Percentiles rank a stretch among this genome's conserved stretches.
phyloP scores from a whole-genome alignment of 768 basidiomycete species.

The Hydnomerulius pinastri region DNA sequence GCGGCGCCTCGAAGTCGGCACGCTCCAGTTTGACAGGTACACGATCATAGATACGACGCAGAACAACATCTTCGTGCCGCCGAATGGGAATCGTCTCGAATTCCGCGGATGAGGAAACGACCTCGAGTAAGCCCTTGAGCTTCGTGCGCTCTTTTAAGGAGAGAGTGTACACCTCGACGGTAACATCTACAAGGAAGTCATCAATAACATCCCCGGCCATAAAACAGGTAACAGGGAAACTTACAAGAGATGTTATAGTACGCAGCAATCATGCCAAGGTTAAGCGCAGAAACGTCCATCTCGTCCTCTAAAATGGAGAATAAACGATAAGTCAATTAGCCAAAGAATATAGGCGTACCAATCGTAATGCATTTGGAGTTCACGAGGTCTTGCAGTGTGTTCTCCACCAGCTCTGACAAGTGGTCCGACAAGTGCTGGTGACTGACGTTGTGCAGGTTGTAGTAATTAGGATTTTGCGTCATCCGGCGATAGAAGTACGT shows the following conservation, averaged over 20 bases:
- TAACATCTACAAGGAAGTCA: constrained; percentile 62
- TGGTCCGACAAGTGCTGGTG: constrained; percentile 96
- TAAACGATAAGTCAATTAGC: neutral
- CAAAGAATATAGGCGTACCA: constrained; percentile 43
- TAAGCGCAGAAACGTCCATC: constrained; percentile 89
- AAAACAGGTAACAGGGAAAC: constrained; percentile 27
- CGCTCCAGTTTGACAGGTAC: constrained; percentile 91
- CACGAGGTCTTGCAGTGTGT: constrained; percentile 85
- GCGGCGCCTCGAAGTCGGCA: constrained; percentile 88
- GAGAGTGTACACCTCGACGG: constrained; percentile 94
- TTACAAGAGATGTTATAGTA: constrained; percentile 92
- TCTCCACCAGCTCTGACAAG: constrained; percentile 94
- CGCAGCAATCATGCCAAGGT: constrained; percentile 98
- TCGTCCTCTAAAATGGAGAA: constrained; percentile 63
- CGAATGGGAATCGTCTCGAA: constrained; percentile 96
- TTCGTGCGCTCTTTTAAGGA: constrained; percentile 97
- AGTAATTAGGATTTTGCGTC: constrained; percentile 97
- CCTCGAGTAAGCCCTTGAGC: constrained; percentile 94
- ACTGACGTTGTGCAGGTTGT: constrained; percentile 92
- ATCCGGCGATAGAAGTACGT: constrained; percentile 97
- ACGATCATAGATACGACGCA: constrained; percentile 92
- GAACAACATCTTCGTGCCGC: constrained; percentile 83
- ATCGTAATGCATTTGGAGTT: constrained; percentile 95
- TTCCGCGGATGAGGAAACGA: constrained; percentile 95
- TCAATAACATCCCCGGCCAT: neutral